phyloP scores from a whole-genome alignment of 805 yeast genomes.

The Saccharomycopsis javanensis region DNA sequence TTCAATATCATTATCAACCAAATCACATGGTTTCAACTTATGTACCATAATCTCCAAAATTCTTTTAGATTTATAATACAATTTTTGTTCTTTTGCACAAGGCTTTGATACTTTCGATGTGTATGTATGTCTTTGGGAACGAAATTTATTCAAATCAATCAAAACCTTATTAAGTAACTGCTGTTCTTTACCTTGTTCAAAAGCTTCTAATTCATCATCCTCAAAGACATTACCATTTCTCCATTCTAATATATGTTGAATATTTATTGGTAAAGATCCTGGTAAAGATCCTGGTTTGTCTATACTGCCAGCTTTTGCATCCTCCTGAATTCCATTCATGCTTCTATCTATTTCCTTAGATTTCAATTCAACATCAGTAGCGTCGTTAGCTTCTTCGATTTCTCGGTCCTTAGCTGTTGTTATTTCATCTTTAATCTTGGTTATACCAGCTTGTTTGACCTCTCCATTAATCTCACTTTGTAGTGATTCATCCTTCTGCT shows the following conservation, averaged over 20 bases:
- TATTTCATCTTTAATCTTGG: slow-evolving; percentile 2
- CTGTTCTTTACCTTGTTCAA: slow-evolving; percentile 32
- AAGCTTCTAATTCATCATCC: slow-evolving; percentile 43
- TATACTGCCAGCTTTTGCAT: slow-evolving; percentile 9
- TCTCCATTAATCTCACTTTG: not conserved
- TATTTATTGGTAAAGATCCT: slow-evolving; percentile 22
- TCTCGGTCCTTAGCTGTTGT: slow-evolving; percentile 7
- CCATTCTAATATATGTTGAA: slow-evolving; percentile 42
- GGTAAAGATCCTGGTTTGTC: slow-evolving; percentile 14
- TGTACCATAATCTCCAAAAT: slow-evolving; percentile 36
- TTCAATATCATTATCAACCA: slow-evolving; percentile 26
- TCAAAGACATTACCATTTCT: slow-evolving; percentile 38
- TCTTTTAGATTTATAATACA: slow-evolving; percentile 36
- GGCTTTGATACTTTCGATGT: slow-evolving; percentile 29
- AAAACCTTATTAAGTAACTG: slow-evolving; percentile 37
- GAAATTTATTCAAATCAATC: slow-evolving; percentile 39
- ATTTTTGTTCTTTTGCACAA: slow-evolving; percentile 31
- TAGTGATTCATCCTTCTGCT: slow-evolving; percentile 4
- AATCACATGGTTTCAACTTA: slow-evolving; percentile 26
- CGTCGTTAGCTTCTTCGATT: slow-evolving; percentile 2
- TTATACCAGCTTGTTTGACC: not conserved
- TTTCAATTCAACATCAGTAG: not conserved
- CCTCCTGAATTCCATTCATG: slow-evolving; percentile 10
- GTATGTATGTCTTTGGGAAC: slow-evolving; percentile 32
- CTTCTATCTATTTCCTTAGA: not conserved